A percentile compares a stretch with the other conserved stretches of the same genome.
Conservation (phyloP, 2,329 filamentous ascomycete species). For the Pseudocercospora pini-densiflorae region DNA sequence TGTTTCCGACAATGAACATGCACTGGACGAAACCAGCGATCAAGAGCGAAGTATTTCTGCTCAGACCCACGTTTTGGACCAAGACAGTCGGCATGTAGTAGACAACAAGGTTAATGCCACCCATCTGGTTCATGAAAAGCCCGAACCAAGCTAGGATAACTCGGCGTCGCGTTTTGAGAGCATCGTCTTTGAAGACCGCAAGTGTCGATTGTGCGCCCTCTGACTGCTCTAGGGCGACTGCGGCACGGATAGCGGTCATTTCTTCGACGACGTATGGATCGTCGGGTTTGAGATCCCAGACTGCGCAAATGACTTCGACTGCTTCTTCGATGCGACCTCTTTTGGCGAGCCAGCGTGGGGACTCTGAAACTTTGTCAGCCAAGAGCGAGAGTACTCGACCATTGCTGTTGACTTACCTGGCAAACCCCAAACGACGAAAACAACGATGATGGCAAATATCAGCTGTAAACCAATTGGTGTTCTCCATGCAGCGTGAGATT, state of each 20-base stretch:
- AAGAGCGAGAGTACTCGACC: constrained; percentile 30
- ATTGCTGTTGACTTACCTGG: constrained; percentile 7
- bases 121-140: constrained; percentile 46
- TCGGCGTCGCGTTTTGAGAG: constrained; percentile 42
- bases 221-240: constrained; percentile 41
- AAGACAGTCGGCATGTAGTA: constrained; percentile 51
- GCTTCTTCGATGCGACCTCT: constrained; percentile 33
- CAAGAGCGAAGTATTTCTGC: constrained; percentile 46
- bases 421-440: constrained; percentile 33
- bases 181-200: constrained; percentile 41
- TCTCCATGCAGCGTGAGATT: constrained; percentile 23
- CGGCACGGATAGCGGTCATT: constrained; percentile 39
- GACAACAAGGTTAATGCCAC: constrained; percentile 42
- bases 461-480: constrained; percentile 26
- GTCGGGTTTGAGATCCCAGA: constrained; percentile 31
- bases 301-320: constrained; percentile 32
- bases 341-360: constrained; percentile 45
- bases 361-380: constrained; percentile 34
- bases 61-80: constrained; percentile 50
- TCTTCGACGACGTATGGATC: constrained; percentile 31
- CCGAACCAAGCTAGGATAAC: constrained; percentile 43
- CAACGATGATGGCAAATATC: constrained; percentile 43
- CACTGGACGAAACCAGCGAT: constrained; percentile 48
- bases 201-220: constrained; percentile 39
- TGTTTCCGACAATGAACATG: constrained; percentile 47